Percentiles rank a stretch among this genome's conserved stretches.
Conservation (phyloP, 2,329 filamentous ascomycete species). For the Aspergillus sp. region DNA sequence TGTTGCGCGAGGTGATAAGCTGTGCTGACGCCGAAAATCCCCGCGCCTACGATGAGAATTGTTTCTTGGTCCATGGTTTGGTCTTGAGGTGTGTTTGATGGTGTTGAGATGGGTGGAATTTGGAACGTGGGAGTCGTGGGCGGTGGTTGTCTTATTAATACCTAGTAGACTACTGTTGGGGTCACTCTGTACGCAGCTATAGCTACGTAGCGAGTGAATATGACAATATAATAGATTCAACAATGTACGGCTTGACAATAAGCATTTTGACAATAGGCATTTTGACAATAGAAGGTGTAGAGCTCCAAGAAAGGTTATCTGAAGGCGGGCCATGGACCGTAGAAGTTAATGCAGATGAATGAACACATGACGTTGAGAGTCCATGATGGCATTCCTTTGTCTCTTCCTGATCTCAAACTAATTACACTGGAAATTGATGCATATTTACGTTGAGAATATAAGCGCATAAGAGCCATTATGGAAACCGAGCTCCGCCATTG, state of each 20-base stretch:
- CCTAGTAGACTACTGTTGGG: background rate
- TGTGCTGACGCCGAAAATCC: constrained; percentile 65
- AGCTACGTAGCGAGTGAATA: background rate
- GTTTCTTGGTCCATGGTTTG: constrained; percentile 14
- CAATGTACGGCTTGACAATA: background rate
- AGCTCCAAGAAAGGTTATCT: background rate
- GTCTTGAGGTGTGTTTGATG: background rate
- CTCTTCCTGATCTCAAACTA: background rate
- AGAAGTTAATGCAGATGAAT: background rate
- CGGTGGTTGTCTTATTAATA: background rate
- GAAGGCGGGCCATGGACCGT: background rate
- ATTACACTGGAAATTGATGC: background rate
- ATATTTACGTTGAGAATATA: background rate
- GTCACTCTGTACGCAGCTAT: background rate
- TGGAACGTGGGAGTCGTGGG: background rate
- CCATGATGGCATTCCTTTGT: background rate
- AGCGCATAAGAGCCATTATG: background rate
- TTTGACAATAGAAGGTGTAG: background rate
- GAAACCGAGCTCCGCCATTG: background rate
- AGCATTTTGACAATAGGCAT: background rate
- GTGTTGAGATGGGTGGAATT: background rate
- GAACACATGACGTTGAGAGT: background rate
- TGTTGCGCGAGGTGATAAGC: constrained; percentile 61
- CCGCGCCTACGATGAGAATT: constrained; percentile 61
- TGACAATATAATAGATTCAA: background rate